Percentiles rank a stretch among this genome's conserved stretches.
Conservation (phyloP, 1,139 yeast genomes). For the Geotrichum candidum region DNA sequence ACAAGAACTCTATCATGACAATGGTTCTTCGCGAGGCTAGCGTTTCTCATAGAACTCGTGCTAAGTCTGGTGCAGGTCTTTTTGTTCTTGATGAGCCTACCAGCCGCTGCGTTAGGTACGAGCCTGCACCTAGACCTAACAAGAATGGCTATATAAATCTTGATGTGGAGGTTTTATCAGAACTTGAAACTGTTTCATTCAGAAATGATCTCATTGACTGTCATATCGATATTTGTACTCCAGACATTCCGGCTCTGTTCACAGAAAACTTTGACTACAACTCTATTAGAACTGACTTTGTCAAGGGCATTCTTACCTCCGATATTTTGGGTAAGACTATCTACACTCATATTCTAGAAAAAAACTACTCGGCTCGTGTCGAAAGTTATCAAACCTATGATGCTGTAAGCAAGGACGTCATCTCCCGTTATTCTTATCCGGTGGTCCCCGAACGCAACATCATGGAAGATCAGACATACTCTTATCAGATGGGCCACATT, state of each 20-base stretch:
- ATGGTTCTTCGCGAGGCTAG: constrained; percentile 87
- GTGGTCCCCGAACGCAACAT: constrained; percentile 81
- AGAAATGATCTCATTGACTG: constrained; percentile 94
- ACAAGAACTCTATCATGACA: constrained; percentile 86
- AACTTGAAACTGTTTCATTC: constrained; percentile 67
- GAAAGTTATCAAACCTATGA: constrained; percentile 91
- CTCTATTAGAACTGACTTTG: constrained; percentile 75
- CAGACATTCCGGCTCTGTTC: constrained; percentile 90
- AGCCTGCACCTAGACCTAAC: constrained; percentile 38
- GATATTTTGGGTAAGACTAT: constrained; percentile 88
- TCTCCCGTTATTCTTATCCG: constrained; percentile 91
- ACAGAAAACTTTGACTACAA: constrained; percentile 96
- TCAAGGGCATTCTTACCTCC: constrained; percentile 82
- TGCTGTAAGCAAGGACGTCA: constrained; percentile 82
- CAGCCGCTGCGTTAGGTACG: constrained; percentile 76
- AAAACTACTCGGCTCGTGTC: constrained; percentile 86
- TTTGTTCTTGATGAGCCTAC: constrained; percentile 72
- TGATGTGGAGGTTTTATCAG: constrained; percentile 71
- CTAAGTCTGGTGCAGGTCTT: constrained; percentile 70
- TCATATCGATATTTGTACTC: constrained; percentile 90
- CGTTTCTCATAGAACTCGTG: constrained; percentile 72
- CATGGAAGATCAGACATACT: constrained; percentile 61
- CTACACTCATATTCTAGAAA: constrained; percentile 72
- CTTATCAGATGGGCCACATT: constrained; percentile 76
- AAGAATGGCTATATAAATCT: constrained; percentile 36